phyloP scores from a whole-genome alignment of 495 filamentous ascomycete genomes.

The Neurospora sublineolata region DNA sequence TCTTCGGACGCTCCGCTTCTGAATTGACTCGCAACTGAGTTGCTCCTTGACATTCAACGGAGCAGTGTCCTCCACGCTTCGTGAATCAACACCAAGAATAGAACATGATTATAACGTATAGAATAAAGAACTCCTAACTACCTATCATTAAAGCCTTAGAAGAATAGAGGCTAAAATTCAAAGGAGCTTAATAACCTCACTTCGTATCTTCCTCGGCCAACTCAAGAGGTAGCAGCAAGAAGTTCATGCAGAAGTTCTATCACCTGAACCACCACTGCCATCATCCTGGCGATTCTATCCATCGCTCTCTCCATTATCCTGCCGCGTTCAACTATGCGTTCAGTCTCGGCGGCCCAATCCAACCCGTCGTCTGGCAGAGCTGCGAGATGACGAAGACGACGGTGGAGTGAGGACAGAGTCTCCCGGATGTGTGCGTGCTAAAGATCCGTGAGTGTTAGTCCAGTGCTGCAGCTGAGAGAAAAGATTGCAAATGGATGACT shows the following conservation, averaged over 20 bases:
- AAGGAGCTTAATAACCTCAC: too few relatives aligned
- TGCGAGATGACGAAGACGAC: background rate
- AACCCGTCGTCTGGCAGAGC: background rate
- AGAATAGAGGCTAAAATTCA: too few relatives aligned
- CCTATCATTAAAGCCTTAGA: too few relatives aligned
- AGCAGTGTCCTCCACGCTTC: background rate
- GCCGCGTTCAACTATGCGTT: accelerated
- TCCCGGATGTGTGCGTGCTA: background rate
- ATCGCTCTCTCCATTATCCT: too few relatives aligned
- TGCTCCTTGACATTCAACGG: background rate
- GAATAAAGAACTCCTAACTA: too few relatives aligned
- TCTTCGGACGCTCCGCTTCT: background rate
- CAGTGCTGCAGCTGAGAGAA: background rate
- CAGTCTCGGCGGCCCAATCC: background rate
- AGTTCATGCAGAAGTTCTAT: too few relatives aligned
- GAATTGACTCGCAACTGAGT: background rate
- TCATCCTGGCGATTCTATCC: background rate
- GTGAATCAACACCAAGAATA: background rate
- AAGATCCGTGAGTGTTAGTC: background rate
- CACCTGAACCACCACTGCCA: background rate
- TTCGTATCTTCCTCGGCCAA: background rate
- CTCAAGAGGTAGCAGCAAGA: background rate
- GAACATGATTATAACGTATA: too few relatives aligned
- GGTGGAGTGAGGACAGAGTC: background rate
- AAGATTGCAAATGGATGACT: background rate